Conservation (phyloP, 2,329 filamentous ascomycete genomes). For the Apiospora hydei region DNA sequence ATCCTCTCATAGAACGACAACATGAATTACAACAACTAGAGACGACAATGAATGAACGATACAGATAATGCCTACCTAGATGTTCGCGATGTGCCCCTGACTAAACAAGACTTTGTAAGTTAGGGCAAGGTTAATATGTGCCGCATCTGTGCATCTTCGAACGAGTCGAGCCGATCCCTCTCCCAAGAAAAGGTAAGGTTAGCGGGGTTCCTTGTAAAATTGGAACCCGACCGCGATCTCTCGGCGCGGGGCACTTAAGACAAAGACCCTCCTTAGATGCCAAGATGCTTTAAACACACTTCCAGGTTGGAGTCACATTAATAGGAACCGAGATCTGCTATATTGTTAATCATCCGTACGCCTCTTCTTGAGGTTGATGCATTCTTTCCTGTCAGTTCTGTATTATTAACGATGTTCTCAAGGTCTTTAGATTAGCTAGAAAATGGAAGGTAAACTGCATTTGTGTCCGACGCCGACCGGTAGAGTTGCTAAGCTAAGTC, state of each 20-base stretch:
- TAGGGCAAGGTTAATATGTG: neutral
- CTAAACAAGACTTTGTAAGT: neutral
- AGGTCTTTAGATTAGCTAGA: neutral
- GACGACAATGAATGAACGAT: neutral
- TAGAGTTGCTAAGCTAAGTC: neutral
- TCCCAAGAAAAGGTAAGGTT: neutral
- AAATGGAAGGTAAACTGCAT: neutral
- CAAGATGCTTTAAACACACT: neutral
- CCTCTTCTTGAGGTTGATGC: neutral
- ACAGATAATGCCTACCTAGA: neutral
- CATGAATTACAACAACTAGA: neutral
- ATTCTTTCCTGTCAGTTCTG: neutral
- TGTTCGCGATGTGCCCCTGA: neutral
- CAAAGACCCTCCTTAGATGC: too few relatives aligned
- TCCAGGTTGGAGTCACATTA: neutral
- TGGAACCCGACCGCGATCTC: too few relatives aligned
- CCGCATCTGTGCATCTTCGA: neutral
- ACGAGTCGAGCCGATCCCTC: neutral
- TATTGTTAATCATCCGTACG: neutral
- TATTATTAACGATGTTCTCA: neutral
- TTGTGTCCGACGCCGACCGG: too few relatives aligned
- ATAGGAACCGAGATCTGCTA: neutral
- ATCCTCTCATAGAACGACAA: slow-evolving; percentile 15
- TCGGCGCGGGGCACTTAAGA: too few relatives aligned
- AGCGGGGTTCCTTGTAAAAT: neutral